phyloP scores from a whole-genome alignment of 768 basidiomycete species.

The Phaffia tasmanica region DNA sequence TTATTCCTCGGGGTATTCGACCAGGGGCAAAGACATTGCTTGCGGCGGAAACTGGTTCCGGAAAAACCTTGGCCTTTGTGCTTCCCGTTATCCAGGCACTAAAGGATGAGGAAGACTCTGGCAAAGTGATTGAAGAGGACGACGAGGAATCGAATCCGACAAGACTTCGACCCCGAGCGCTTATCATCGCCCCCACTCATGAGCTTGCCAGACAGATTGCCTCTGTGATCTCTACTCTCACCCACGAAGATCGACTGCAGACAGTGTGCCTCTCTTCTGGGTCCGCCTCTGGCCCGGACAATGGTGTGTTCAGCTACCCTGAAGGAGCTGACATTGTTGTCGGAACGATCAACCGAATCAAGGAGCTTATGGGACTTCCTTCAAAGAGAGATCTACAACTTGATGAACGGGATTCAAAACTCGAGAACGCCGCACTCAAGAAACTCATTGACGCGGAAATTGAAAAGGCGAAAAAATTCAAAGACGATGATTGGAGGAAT shows the following conservation, averaged over 20 bases:
- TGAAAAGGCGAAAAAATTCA: slow-evolving; percentile 18
- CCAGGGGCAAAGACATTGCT: slow-evolving; percentile 48
- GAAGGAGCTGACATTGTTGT: slow-evolving; percentile 20
- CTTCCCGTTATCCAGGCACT: slow-evolving; percentile 69
- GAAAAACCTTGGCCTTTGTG: slow-evolving; percentile 82
- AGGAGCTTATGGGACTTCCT: slow-evolving; percentile 18
- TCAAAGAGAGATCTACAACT: slow-evolving; percentile 3
- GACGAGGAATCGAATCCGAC: not conserved
- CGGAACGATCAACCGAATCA: slow-evolving; percentile 13
- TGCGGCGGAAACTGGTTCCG: slow-evolving; percentile 81
- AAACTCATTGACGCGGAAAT: slow-evolving; percentile 4
- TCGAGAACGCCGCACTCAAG: not conserved
- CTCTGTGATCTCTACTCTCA: slow-evolving; percentile 57
- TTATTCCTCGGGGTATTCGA: slow-evolving; percentile 11
- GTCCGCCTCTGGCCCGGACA: not conserved
- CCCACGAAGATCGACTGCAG: slow-evolving; percentile 66
- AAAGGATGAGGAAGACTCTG: slow-evolving; percentile 50
- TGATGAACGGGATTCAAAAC: not conserved
- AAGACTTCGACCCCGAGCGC: slow-evolving; percentile 54
- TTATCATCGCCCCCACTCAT: slow-evolving; percentile 79
- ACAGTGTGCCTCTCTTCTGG: slow-evolving; percentile 52
- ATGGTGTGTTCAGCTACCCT: not conserved
- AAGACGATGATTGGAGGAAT: slow-evolving; percentile 19
- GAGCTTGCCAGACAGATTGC: slow-evolving; percentile 76
- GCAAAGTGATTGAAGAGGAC: not conserved